Conservation (phyloP, 441 rosid genomes). For the Dalechampia spathulata region DNA sequence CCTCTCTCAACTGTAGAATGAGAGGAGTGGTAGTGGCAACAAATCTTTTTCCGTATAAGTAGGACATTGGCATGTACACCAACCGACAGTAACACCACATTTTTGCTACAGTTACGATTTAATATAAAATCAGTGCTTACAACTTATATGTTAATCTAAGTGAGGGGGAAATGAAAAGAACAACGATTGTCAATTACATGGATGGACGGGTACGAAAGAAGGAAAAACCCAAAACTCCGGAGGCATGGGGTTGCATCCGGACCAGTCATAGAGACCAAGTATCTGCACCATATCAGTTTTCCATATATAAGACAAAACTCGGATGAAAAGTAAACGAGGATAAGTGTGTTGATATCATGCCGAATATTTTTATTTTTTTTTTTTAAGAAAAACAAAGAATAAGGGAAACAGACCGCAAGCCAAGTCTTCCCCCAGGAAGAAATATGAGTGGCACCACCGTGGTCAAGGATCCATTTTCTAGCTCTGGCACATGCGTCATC, state of each 20-base stretch:
- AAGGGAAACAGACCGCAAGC: slow-evolving; percentile 23
- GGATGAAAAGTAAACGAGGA: no score
- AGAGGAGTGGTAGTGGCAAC: slow-evolving; percentile 70
- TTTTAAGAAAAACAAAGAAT: no score
- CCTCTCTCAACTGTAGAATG: slow-evolving; percentile 25
- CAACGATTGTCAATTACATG: slow-evolving; percentile 27
- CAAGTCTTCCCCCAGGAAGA: slow-evolving; percentile 46
- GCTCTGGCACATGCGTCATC: slow-evolving; percentile 19
- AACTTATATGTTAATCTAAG: no score
- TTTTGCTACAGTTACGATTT: slow-evolving; percentile 43
- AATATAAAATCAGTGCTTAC: no score
- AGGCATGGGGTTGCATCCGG: slow-evolving; percentile 52
- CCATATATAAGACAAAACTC: no score
- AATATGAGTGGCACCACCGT: slow-evolving; percentile 28
- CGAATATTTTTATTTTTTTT: no score
- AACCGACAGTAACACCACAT: slow-evolving; percentile 77
- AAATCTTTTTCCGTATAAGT: slow-evolving; percentile 64
- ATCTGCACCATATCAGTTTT: slow-evolving; percentile 18
- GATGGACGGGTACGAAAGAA: slow-evolving; percentile 35
- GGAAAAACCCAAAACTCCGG: slow-evolving; percentile 64
- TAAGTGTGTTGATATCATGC: no score
- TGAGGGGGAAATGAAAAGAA: no score
- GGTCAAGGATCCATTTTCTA: slow-evolving; percentile 32
- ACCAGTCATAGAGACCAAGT: slow-evolving; percentile 61
- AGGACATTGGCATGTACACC: slow-evolving; percentile 76